Evolutionary conservation across 768 basidiomycete genomes (phyloP), one percentile per base, ranked within the genome.

Genomic region (Tephrocybe sp.): DNA sequence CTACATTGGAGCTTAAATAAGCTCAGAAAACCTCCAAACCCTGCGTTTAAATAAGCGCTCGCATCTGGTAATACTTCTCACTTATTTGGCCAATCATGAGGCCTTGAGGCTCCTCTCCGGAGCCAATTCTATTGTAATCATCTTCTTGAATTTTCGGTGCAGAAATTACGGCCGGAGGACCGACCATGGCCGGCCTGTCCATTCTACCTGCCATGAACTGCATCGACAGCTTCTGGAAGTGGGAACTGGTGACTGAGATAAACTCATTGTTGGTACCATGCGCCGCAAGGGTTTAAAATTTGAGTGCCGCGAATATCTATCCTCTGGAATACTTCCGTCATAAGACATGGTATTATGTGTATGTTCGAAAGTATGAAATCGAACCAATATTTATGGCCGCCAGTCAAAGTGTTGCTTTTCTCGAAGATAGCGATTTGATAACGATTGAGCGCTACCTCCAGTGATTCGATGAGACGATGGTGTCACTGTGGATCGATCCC

Each of bases 151-250:
- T 44, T 48, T 49, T 44, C 50, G 31, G 49, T 46, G 35, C 17
- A 38, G 33, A 13, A 36, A 35, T 33, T 32, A 30, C 54, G 47
- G 23, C 49, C 48, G 43, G 39, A 46, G 17, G 34, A 44, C 41
- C 46, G 46, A 17, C 38, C 32, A 45, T 49, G 44, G 19, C 42
- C 50, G 51, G 40, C 14, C 32, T 52, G 35, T 49, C 47, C 50
- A 48, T 51, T 42, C 26, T 41, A 23, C 30, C 4, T 49, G 33
- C 45, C 30, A 31, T n/a, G 26, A 17, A n/a, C 22, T n/a, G n/a
- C n/a, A n/a, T n/a, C n/a, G 11, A 30, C 23, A 5, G 40, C 4
- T 26, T 26, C 26, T 26, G 26, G 26, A 7, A 26, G 26, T 26
- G 26, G 26, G 26, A 26, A 26, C 26, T n/a, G 7, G 7, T 26